These are phyloP conservation scores for Vitis rotundifolia DNA, from an alignment of 164 flowering plant species.

Conservation along the genomic window DNA sequence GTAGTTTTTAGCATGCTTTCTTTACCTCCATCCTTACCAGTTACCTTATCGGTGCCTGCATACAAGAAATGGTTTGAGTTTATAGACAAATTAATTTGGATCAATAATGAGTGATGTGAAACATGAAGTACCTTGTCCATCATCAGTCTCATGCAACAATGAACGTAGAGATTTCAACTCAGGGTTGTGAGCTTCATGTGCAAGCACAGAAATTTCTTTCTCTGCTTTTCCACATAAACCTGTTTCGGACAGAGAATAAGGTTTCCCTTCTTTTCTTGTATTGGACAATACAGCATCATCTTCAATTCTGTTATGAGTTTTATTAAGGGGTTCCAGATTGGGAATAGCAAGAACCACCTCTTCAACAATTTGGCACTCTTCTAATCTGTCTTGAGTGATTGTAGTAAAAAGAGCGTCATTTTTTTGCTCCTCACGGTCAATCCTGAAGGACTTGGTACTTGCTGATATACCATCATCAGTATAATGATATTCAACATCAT, in stretches of 20 bases:
- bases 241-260: slow-evolving; percentile 14
- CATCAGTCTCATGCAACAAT: slow-evolving; percentile 20
- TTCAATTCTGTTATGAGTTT: slow-evolving; percentile 1
- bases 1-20: slow-evolving; percentile 21
- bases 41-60: slow-evolving; percentile 35
- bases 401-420: slow-evolving; percentile 3
- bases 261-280: slow-evolving; percentile 17
- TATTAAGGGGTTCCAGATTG: slow-evolving; percentile 13
- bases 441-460: slow-evolving; percentile 1
- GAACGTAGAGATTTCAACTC: slow-evolving; percentile 19
- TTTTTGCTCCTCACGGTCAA: slow-evolving; percentile 19
- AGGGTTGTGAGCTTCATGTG: slow-evolving; percentile 21
- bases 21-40: slow-evolving; percentile 17
- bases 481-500: background rate
- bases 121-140: slow-evolving; percentile 31
- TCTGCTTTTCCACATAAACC: slow-evolving; percentile 11
- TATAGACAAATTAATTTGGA: background rate
- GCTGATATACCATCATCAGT: slow-evolving; percentile 6
- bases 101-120: background rate
- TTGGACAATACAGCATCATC: slow-evolving; percentile 1
- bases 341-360: slow-evolving; percentile 19
- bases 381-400: slow-evolving; percentile 6
- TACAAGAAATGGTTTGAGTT: background rate
- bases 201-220: slow-evolving; percentile 15
- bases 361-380: slow-evolving; percentile 17